Conservation (phyloP, 805 yeast species). For the Teunomyces gatunensis region DNA sequence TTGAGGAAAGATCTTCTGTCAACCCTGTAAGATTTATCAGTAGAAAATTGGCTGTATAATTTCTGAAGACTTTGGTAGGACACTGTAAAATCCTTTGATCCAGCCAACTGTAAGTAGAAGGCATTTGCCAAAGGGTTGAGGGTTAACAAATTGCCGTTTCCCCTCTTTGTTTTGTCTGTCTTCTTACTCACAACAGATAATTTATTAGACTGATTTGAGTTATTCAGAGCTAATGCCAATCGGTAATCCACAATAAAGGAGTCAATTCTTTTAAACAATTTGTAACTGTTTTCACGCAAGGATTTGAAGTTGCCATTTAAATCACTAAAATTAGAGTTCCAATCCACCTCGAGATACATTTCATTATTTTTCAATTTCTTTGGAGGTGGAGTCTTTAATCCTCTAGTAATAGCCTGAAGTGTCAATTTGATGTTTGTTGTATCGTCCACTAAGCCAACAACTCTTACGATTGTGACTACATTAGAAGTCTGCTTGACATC, state of each 20-base stretch:
- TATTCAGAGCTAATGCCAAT: conserved; percentile 22
- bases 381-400: conserved; percentile 1
- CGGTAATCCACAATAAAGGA: conserved; percentile 37
- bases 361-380: conserved; percentile 21
- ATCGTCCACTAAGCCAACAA: conserved; percentile 47
- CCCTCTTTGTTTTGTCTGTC: neutral
- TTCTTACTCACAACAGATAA: neutral
- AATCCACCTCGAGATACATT: conserved; percentile 23
- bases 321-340: conserved; percentile 18
- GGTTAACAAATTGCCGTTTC: conserved; percentile 36
- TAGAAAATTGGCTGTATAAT: conserved; percentile 24
- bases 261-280: conserved; percentile 37
- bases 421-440: conserved; percentile 44
- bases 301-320: conserved; percentile 15
- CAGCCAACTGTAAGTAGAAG: conserved; percentile 53
- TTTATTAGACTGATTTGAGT: conserved; percentile 9
- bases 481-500: conserved; percentile 8
- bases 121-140: conserved; percentile 62
- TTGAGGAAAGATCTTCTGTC: conserved; percentile 12
- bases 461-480: conserved; percentile 44
- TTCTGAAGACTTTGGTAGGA: conserved; percentile 43
- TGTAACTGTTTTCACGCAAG: conserved; percentile 17
- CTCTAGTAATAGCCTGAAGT: conserved; percentile 51
- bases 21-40: conserved; percentile 6
- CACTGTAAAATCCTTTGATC: conserved; percentile 43